A percentile compares a stretch with the other conserved stretches of the same genome.
phyloP scores from a whole-genome alignment of 1,284 basidiomycete species.

The Microbotryum violaceum region DNA sequence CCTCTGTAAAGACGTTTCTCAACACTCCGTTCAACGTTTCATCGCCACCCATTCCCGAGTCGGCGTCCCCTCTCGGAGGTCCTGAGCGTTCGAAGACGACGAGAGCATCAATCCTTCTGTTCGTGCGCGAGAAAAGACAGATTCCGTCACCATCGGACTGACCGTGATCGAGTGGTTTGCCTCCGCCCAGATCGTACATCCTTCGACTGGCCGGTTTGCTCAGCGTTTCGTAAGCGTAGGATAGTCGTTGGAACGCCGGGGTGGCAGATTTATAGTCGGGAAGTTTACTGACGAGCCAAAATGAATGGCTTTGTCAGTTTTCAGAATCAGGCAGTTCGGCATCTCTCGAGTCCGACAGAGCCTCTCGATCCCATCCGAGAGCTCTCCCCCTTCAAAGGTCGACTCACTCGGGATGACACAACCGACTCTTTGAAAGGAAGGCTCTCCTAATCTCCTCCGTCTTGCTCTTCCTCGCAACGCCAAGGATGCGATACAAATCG shows the following conservation, averaged over 20 bases:
- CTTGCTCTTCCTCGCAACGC: conserved; percentile 49
- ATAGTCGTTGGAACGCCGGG: conserved; percentile 73
- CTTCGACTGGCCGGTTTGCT: conserved; percentile 61
- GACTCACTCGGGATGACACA: conserved; percentile 75
- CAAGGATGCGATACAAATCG: conserved; percentile 66
- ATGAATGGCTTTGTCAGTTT: background rate
- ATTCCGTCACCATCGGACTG: background rate
- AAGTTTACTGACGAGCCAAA: conserved; percentile 55
- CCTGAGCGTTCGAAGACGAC: background rate
- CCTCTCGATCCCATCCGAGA: background rate
- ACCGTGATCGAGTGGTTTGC: conserved; percentile 32
- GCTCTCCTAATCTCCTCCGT: conserved; percentile 65
- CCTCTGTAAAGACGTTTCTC: conserved; percentile 66
- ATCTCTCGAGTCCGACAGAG: no score
- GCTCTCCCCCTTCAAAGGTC: background rate
- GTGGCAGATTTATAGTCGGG: conserved; percentile 64
- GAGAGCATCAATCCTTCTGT: background rate
- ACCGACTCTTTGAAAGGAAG: conserved; percentile 63
- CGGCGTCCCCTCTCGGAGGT: no score
- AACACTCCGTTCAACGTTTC: conserved; percentile 68
- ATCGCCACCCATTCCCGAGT: conserved; percentile 42
- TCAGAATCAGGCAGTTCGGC: no score
- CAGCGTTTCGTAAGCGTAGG: conserved; percentile 71
- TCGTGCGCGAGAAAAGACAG: background rate
- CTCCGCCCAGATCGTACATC: conserved; percentile 54